Conservation (phyloP, 2,329 filamentous ascomycete genomes). For the Neobulgaria alba region DNA sequence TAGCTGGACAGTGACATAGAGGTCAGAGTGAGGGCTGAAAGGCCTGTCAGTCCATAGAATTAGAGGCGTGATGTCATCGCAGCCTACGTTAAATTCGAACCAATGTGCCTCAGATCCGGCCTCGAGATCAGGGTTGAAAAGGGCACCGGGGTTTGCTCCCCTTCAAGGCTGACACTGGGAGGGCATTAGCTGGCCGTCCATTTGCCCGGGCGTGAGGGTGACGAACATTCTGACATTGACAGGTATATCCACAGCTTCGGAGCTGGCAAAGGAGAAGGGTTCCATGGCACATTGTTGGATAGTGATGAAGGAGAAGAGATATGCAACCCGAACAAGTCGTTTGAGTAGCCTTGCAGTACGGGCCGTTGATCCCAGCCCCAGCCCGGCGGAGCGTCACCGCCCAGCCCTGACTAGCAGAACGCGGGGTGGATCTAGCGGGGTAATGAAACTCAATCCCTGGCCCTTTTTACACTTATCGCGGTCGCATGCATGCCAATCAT, state of each 20-base stretch:
- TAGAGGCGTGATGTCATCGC: no score
- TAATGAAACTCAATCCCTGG: no score
- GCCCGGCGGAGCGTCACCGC: background rate
- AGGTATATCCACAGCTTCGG: slow-evolving; percentile 70
- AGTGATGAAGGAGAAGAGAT: no score
- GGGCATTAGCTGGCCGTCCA: slow-evolving; percentile 23
- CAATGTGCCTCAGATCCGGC: slow-evolving; percentile 76
- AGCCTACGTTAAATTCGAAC: slow-evolving; percentile 67
- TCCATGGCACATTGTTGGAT: slow-evolving; percentile 61
- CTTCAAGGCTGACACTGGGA: slow-evolving; percentile 65
- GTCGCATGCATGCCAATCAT: no score
- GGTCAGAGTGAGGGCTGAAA: slow-evolving; percentile 67
- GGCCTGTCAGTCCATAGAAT: background rate
- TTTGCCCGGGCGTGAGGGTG: background rate
- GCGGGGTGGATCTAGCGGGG: background rate
- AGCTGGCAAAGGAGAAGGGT: slow-evolving; percentile 90
- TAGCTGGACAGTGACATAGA: slow-evolving; percentile 86
- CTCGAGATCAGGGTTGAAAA: slow-evolving; percentile 71
- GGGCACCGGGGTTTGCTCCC: slow-evolving; percentile 64
- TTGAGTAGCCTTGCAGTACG: no score
- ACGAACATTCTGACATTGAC: slow-evolving; percentile 55
- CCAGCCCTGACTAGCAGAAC: background rate
- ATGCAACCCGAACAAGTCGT: no score
- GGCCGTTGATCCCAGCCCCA: no score
- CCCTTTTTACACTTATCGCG: no score